Evolutionary conservation across 225 moss, liverwort and hornwort genomes (phyloP).

Genomic region (Thuidium tamariscinum): DNA sequence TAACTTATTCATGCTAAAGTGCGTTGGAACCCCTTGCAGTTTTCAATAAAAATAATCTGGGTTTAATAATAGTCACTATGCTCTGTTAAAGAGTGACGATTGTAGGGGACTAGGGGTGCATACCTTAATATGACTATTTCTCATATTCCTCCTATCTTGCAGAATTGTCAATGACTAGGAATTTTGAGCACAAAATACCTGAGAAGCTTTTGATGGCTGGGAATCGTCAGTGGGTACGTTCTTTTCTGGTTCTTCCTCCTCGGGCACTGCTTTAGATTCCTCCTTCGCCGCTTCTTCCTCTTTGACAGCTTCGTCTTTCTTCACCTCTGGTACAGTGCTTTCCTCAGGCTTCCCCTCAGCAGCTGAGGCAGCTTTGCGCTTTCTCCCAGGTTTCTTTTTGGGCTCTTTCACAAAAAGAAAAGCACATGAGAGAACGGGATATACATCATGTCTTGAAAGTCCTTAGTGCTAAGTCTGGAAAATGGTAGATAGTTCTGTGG

Average conservation of each 20-base stretch:
- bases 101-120: neutral
- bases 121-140: neutral
- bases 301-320: neutral
- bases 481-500: neutral
- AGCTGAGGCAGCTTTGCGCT: slow-evolving; percentile 17
- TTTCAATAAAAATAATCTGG: neutral
- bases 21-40: neutral
- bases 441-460: neutral
- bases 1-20: too few relatives aligned
- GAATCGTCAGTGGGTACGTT: neutral
- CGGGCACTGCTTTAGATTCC: neutral
- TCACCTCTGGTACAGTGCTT: neutral
- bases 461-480: neutral
- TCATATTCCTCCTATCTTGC: neutral
- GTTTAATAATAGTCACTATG: too few relatives aligned
- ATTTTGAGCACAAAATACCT: neutral
- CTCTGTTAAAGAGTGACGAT: neutral
- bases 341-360: slow-evolving; percentile 15
- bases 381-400: slow-evolving; percentile 28
- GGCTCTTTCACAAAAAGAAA: slow-evolving; percentile 2
- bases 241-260: neutral
- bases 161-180: neutral
- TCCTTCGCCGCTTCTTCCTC: neutral
- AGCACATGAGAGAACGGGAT: neutral
- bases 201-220: neutral